A percentile compares a stretch with the other conserved stretches of the same genome.
These are phyloP conservation scores for Agaricus blazei DNA, from an alignment of 768 basidiomycete genomes.

Conservation along the genomic window DNA sequence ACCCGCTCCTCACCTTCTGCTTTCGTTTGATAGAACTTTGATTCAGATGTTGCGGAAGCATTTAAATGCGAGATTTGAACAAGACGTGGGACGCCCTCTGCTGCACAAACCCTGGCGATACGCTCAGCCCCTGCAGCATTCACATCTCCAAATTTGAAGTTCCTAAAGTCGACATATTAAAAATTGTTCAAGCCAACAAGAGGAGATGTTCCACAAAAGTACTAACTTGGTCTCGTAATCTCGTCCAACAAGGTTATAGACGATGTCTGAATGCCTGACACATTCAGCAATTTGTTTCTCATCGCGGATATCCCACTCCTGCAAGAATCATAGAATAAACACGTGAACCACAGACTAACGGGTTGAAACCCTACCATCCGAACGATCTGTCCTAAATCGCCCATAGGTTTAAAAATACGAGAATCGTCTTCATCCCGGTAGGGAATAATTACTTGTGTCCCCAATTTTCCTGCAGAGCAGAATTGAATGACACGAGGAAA, in stretches of 20 bases:
- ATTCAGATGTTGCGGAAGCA: constrained; percentile 72
- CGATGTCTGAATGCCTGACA: constrained; percentile 89
- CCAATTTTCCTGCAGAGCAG: constrained; percentile 65
- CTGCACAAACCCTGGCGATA: constrained; percentile 80
- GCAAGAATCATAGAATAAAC: constrained; percentile 1
- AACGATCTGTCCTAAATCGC: constrained; percentile 95
- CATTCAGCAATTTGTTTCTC: constrained; percentile 92
- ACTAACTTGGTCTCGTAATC: constrained; percentile 93
- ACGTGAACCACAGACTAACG: constrained; percentile 10
- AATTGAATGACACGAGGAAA: constrained; percentile 2
- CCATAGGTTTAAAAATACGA: constrained; percentile 86
- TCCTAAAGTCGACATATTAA: constrained; percentile 44
- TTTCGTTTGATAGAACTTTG: constrained; percentile 85
- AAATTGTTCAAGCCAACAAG: constrained; percentile 5
- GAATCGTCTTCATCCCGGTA: constrained; percentile 95
- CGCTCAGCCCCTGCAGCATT: constrained; percentile 78
- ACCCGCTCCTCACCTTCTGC: constrained; percentile 87
- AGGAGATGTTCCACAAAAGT: background rate
- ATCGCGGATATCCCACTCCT: constrained; percentile 97
- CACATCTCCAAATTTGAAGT: constrained; percentile 79
- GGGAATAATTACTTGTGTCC: constrained; percentile 91
- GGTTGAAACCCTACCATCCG: constrained; percentile 63
- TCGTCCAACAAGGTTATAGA: constrained; percentile 92
- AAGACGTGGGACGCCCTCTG: constrained; percentile 75
- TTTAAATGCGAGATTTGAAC: constrained; percentile 96